Evolutionary conservation across 495 filamentous ascomycete genomes (phyloP).

Genomic region (Lentithecium fluviatile): DNA sequence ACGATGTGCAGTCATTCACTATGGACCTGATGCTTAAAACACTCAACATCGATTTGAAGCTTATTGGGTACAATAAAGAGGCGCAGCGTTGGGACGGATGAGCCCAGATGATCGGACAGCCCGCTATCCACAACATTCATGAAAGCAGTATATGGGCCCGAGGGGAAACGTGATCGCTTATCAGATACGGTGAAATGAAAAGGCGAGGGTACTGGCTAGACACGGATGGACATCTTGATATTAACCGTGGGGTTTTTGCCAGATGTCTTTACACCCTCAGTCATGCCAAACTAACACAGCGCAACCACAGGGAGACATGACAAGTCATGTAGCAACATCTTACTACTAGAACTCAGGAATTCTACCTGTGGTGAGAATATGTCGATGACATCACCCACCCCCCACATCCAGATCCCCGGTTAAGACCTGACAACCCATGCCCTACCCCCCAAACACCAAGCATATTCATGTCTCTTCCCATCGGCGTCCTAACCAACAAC

Average conservation of each 20-base stretch:
- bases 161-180: not conserved
- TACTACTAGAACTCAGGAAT: too few relatives aligned
- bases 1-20: slow-evolving; percentile 50
- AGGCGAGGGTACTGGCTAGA: too few relatives aligned
- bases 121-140: not conserved
- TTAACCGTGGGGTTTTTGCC: too few relatives aligned
- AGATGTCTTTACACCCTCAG: too few relatives aligned
- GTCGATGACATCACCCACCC: too few relatives aligned
- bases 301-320: too few relatives aligned
- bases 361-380: too few relatives aligned
- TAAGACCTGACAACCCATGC: not conserved
- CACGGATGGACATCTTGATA: too few relatives aligned
- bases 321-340: too few relatives aligned
- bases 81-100: slow-evolving; percentile 54
- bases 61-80: slow-evolving; percentile 62
- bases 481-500: slow-evolving; percentile 47
- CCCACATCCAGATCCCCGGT: too few relatives aligned
- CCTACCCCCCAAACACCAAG: slow-evolving; percentile 2
- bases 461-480: slow-evolving; percentile 25
- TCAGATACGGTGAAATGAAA: too few relatives aligned
- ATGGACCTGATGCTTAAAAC: slow-evolving; percentile 71
- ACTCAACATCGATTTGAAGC: slow-evolving; percentile 61
- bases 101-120: slow-evolving; percentile 1
- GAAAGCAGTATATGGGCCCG: not conserved
- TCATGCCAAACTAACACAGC: too few relatives aligned